Base-by-base conservation (phyloP, 441 rosid genomes). In the Aquilaria agallochum region DNA sequence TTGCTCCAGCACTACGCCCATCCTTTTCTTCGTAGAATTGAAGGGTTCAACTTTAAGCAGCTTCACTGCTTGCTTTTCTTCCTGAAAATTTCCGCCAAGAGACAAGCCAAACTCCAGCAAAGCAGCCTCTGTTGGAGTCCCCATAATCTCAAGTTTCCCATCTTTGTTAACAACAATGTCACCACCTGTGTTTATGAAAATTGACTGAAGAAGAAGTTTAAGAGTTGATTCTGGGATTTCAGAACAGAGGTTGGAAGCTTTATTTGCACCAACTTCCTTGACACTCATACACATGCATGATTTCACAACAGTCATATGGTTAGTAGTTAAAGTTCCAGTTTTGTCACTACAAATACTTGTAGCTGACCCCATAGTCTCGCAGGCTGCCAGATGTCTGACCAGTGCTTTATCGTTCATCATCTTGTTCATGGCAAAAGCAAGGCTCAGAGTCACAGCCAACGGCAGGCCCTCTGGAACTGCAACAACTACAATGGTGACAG, bases 381-480 rank as follows among this genome's bases (percentile, higher is more conserved):
- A 85, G 48, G 93, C 93, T 27, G 90, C 93, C 49, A 87, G 70
- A 73, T 84, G 83, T 3, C 92, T 76, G 11, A 86, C 92, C 14
- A 86, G 87, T 5, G 92, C 89, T 67, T 78, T 86, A 61, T 86
- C 92, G 12, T 86, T 86, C 92, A 83, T 86, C 92, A 86, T 86
- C 66, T 83, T 86, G 80, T 86, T 83, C 89, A 86, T 86, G 31
- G 92, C 92, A 42, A 86, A 86, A 31, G 92, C 92, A 50, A 86
- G 87, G 15, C 92, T 86, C 60, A 86, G 74, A 1, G 89, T 86
- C 56, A 86, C 92, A 50, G 87, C 89, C 63, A 86, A 76, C 10
- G 89, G 92, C 48, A 86, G 72, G 49, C 92, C 89, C 68, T 86
- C 92, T 31, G 92, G 92, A 59, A 86, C 92, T 9, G 92, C 92